Conservation (phyloP, 306 rosid species). For the Lithocarpus polystachyus region DNA sequence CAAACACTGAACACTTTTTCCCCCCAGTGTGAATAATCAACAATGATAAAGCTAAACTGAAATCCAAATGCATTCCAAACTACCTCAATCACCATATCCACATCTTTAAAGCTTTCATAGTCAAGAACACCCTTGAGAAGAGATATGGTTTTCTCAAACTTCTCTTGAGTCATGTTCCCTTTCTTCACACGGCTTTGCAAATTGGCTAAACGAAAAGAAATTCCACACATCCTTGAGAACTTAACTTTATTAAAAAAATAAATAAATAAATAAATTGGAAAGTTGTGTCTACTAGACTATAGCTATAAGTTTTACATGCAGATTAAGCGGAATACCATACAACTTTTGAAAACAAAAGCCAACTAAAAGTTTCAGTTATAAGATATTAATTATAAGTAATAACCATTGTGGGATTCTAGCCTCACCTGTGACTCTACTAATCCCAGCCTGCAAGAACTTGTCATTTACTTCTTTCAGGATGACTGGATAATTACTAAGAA, state of each 20-base stretch:
- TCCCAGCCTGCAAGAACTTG: conserved; percentile 84
- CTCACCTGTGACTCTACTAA: conserved; percentile 84
- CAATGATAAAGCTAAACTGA: conserved; percentile 2
- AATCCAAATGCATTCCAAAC: conserved; percentile 1
- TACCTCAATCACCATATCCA: conserved; percentile 98
- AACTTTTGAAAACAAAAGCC: not conserved
- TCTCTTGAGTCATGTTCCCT: conserved; percentile 73
- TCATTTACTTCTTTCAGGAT: conserved; percentile 87
- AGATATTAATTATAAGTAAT: conserved; percentile 16
- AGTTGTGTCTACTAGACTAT: not conserved
- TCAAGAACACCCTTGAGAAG: conserved; percentile 77
- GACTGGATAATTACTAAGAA: conserved; percentile 73
- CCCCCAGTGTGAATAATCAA: conserved; percentile 9
- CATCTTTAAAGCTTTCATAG: conserved; percentile 77
- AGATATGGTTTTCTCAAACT: conserved; percentile 61
- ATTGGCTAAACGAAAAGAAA: conserved; percentile 61
- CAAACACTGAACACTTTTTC: conserved; percentile 15
- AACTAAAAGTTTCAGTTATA: conserved; percentile 7
- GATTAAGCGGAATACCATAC: not conserved
- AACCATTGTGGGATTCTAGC: not conserved
- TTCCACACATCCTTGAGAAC: not conserved
- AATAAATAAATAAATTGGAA: not conserved
- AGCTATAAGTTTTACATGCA: not conserved
- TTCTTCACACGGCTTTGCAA: conserved; percentile 82
- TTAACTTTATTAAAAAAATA: too few species aligned